Evolutionary conservation across 768 basidiomycete species (phyloP).

Genomic region (Plicaturopsis crispa): DNA sequence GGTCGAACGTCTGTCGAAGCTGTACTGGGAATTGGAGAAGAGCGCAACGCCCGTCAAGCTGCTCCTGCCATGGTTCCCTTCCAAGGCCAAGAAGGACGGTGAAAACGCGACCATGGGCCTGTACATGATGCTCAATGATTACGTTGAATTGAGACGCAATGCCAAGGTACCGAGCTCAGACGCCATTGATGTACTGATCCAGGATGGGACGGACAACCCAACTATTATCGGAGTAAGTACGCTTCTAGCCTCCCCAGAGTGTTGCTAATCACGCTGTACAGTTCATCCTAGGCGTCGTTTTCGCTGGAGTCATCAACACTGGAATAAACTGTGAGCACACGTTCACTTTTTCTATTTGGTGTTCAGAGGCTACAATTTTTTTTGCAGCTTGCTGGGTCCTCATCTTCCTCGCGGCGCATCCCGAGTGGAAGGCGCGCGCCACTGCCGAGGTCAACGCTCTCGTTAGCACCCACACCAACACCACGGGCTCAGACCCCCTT

Average conservation of each 20-base stretch:
- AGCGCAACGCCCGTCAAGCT: constrained; percentile 24
- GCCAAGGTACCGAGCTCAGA: constrained; percentile 18
- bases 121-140: constrained; percentile 16
- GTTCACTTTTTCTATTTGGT: too few species aligned
- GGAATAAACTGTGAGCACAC: constrained; percentile 25
- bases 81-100: constrained; percentile 20
- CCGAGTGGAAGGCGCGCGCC: constrained; percentile 26
- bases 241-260: neutral
- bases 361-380: neutral
- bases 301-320: constrained; percentile 29
- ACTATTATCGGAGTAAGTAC: constrained; percentile 18
- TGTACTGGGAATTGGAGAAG: constrained; percentile 25
- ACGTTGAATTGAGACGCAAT: constrained; percentile 20
- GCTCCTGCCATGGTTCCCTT: constrained; percentile 28
- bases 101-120: constrained; percentile 22
- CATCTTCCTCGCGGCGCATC: constrained; percentile 23
- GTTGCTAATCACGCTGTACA: constrained; percentile 6
- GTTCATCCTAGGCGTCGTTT: constrained; percentile 26
- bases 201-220: constrained; percentile 19
- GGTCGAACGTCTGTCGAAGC: constrained; percentile 15
- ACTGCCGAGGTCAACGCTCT: constrained; percentile 22
- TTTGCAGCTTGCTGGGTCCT: constrained; percentile 28
- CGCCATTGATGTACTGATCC: constrained; percentile 27
- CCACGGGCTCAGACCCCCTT: constrained; percentile 19
- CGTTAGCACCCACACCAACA: constrained; percentile 18